Evolutionary conservation across 805 yeast genomes (phyloP), one percentile per base, ranked within the genome.

Genomic region (Torulaspora franciscae): DNA sequence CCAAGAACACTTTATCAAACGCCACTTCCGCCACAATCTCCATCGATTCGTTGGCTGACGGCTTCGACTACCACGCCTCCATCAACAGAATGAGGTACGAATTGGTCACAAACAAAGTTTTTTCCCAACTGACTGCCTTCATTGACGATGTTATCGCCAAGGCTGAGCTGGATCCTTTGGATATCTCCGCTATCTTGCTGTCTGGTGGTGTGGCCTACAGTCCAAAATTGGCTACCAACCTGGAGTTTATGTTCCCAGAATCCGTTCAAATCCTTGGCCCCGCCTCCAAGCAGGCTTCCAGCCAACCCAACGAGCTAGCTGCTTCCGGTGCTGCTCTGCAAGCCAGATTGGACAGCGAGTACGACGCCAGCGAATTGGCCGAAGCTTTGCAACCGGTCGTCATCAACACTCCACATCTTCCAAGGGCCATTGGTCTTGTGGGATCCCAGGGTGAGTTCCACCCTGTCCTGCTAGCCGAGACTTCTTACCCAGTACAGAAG

Each of bases 251-350:
- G 41, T 91, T 91, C 80, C 95, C 95, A 52, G 93, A 85, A 66
- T 65, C 83, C 38, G 76, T 72, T 42, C 59, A 59, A 29, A 76
- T 90, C 43, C 73, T 81, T 50, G 81, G 97, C 22, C 95, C 98
- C 54, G 70, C 83, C 28, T 61, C 75, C 49, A 91, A 86, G 65
- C 57, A 85, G 50, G 88, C 87, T 69, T 85, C 93, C 46, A 64
- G 81, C 50, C 79, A 86, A 70, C 97, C 99, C 49, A 82, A 86
- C 62, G 98, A 93, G 73, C 75, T 89, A 61, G 74, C 84, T 53
- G 82, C 95, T 53, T 83, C 95, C 62, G 99, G 99, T 70, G 95
- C 96, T 47, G 96, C 98, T 51, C 77, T 91, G 65, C 98, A 93
- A 76, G 99, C 96, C 41, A 80, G 95, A 30, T 62, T 80, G 49